Evolutionary conservation across 2,329 filamentous ascomycete genomes (phyloP).

Genomic region (Epicoccum nigrum): DNA sequence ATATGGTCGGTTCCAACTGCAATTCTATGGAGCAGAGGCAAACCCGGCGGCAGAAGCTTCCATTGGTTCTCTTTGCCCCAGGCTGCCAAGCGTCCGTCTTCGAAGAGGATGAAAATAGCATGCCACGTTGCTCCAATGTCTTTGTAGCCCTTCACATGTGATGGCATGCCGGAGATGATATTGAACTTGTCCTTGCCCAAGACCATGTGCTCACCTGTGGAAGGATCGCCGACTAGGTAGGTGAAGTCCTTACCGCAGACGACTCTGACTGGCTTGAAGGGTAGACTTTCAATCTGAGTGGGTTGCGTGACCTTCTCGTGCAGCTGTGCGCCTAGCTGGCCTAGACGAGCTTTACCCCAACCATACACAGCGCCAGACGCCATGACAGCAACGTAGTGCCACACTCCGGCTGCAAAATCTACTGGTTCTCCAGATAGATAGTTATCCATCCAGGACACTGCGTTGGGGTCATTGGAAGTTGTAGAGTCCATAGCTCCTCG

Average conservation of each 20-base stretch:
- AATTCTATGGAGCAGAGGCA: slow-evolving; percentile 68
- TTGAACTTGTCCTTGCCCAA: slow-evolving; percentile 79
- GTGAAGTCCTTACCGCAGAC: slow-evolving; percentile 89
- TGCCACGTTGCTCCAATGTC: slow-evolving; percentile 83
- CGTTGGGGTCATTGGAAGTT: not conserved
- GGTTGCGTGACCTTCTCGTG: slow-evolving; percentile 48
- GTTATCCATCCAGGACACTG: not conserved
- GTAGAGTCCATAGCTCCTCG: not conserved
- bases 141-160: slow-evolving; percentile 63
- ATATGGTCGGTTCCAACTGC: slow-evolving; percentile 89
- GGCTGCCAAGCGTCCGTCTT: slow-evolving; percentile 65
- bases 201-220: slow-evolving; percentile 66
- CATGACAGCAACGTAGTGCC: slow-evolving; percentile 76
- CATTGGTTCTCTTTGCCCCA: slow-evolving; percentile 90
- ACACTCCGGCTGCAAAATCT: slow-evolving; percentile 74
- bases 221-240: slow-evolving; percentile 64
- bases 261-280: slow-evolving; percentile 69
- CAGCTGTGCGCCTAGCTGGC: slow-evolving; percentile 70
- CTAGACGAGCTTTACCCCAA: slow-evolving; percentile 87
- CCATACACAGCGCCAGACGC: slow-evolving; percentile 79
- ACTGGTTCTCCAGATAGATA: slow-evolving; percentile 50
- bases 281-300: slow-evolving; percentile 45
- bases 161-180: slow-evolving; percentile 64
- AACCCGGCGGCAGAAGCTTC: slow-evolving; percentile 69
- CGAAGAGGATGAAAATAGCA: slow-evolving; percentile 72